Evolutionary conservation across 2,329 filamentous ascomycete species (phyloP).

Genomic region (Erysiphe neolycopersici): DNA sequence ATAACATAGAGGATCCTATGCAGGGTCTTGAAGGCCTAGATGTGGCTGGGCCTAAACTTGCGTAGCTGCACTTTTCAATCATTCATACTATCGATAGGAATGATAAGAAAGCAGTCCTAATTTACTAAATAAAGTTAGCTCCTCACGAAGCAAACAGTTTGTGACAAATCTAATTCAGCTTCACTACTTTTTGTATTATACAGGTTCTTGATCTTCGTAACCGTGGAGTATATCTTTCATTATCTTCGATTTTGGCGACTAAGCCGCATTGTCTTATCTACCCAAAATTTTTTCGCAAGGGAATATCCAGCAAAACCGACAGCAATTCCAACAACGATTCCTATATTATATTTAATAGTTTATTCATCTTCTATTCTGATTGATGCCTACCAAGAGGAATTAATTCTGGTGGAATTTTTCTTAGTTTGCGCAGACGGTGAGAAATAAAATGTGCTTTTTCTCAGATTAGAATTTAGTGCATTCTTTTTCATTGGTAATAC

Average conservation of each 20-base stretch:
- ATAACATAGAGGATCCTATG: conserved; percentile 59
- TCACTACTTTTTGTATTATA: no score
- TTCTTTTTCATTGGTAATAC: no score
- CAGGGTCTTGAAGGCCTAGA: conserved; percentile 81
- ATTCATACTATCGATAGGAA: no score
- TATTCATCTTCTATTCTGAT: no score
- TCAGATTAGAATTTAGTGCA: conserved; percentile 4
- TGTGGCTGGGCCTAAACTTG: conserved; percentile 70
- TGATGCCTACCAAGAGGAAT: conserved; percentile 61
- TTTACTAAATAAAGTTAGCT: no score
- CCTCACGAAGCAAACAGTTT: no score
- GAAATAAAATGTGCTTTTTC: conserved; percentile 74
- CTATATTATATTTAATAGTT: conserved; percentile 13
- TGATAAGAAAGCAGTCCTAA: no score
- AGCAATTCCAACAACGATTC: conserved; percentile 68
- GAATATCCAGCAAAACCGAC: conserved; percentile 64
- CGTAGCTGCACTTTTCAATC: conserved; percentile 16
- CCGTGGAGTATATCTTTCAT: conserved; percentile 2
- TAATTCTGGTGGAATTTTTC: conserved; percentile 80
- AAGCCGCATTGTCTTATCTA: conserved; percentile 83
- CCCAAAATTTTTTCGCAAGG: conserved; percentile 50
- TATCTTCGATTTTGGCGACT: conserved; percentile 30
- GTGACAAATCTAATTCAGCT: no score
- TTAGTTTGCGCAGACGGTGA: conserved; percentile 73
- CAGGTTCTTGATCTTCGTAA: no score